phyloP scores from a whole-genome alignment of 257 asterid species.

The Scutellaria baicalensis region DNA sequence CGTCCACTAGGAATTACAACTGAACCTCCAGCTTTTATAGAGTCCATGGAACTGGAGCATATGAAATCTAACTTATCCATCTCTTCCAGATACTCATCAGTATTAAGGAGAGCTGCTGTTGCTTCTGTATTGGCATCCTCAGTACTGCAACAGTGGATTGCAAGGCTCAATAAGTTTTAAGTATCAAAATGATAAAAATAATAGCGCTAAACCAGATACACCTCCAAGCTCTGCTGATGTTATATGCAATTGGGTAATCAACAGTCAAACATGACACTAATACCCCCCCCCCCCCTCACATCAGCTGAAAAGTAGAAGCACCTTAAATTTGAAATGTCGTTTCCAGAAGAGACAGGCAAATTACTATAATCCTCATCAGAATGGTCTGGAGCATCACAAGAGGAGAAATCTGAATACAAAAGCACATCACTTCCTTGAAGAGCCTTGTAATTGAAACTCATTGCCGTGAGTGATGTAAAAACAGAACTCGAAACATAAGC shows the following conservation, averaged over 20 bases:
- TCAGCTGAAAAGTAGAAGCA: conserved; percentile 17
- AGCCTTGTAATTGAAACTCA: conserved; percentile 47
- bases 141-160: conserved; percentile 25
- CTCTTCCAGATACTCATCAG: conserved; percentile 51
- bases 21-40: conserved; percentile 64
- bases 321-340: conserved; percentile 32
- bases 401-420: conserved; percentile 58
- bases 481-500: conserved; percentile 66
- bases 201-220: background rate
- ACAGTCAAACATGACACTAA: background rate
- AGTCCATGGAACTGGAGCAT: conserved; percentile 62
- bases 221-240: background rate
- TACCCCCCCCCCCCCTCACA: background rate
- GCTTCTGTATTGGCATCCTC: conserved; percentile 26
- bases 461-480: conserved; percentile 44
- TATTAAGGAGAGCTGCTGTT: conserved; percentile 15
- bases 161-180: conserved; percentile 14
- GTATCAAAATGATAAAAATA: conserved; percentile 5
- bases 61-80: conserved; percentile 64
- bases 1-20: conserved; percentile 80
- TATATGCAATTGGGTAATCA: background rate
- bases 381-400: conserved; percentile 15
- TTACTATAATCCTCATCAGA: conserved; percentile 22
- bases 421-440: conserved; percentile 61
- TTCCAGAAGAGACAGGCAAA: conserved; percentile 16